These are phyloP conservation scores for Irpex sp. DNA, from an alignment of 1,284 basidiomycete genomes.

Conservation along the genomic window DNA sequence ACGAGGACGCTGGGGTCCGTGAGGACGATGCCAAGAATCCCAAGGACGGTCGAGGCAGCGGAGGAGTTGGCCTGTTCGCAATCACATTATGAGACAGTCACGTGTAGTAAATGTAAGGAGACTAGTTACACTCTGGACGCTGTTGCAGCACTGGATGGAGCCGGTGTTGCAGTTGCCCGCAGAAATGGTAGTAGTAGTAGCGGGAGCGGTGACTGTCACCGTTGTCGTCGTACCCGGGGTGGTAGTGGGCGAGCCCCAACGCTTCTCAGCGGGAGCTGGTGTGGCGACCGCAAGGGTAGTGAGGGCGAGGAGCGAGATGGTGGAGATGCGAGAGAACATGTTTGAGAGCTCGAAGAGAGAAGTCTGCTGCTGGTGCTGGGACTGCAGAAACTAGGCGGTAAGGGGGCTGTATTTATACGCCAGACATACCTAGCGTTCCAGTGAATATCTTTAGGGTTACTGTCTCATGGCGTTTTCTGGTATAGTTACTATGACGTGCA, in stretches of 20 bases:
- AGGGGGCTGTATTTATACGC: neutral
- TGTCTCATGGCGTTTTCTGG: neutral
- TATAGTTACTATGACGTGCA: neutral
- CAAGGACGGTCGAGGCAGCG: too few relatives aligned
- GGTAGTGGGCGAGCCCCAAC: constrained; percentile 1
- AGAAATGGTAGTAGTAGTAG: neutral
- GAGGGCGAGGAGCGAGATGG: constrained; percentile 4
- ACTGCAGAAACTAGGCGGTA: neutral
- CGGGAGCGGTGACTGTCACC: constrained; percentile 6
- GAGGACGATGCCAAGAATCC: too few relatives aligned
- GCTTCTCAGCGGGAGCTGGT: constrained; percentile 3
- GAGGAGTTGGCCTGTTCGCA: too few relatives aligned
- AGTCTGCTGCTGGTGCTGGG: neutral
- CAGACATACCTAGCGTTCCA: neutral
- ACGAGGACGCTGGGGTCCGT: too few relatives aligned
- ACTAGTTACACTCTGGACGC: constrained; percentile 2
- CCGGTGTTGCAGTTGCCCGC: constrained; percentile 9
- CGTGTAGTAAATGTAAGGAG: neutral
- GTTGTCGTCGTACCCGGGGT: constrained; percentile 2
- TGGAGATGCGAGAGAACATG: constrained; percentile 11
- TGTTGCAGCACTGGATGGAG: constrained; percentile 13
- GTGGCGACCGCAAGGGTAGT: constrained; percentile 15
- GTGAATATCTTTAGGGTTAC: too few relatives aligned
- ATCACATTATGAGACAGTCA: neutral
- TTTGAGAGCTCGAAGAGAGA: neutral